Conservation (phyloP, 2,329 filamentous ascomycete species). For the Sclerotinia sclerotiorum region DNA sequence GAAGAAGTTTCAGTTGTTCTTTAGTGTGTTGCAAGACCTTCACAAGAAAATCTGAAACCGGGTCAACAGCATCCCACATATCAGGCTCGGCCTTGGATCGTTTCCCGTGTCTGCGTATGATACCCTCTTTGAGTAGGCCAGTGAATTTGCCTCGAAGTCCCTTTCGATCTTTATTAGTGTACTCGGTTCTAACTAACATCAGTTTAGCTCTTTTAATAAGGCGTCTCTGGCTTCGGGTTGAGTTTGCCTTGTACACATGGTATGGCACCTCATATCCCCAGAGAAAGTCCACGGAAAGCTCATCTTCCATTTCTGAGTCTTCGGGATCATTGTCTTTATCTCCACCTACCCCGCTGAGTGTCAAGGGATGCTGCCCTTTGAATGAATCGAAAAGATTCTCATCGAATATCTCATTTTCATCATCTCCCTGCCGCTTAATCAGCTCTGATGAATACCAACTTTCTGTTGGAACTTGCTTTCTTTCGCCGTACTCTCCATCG, state of each 20-base stretch:
- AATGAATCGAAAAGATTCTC: conserved; percentile 19
- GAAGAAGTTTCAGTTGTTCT: conserved; percentile 23
- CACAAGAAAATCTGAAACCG: conserved; percentile 27
- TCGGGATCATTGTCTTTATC: neutral
- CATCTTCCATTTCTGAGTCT: conserved; percentile 16
- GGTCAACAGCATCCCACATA: conserved; percentile 27
- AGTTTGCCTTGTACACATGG: conserved; percentile 16
- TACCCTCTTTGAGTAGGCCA: conserved; percentile 18
- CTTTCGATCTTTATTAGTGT: conserved; percentile 24
- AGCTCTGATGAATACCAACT: conserved; percentile 30
- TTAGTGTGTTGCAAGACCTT: conserved; percentile 28
- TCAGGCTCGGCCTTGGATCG: neutral
- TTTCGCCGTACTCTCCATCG: conserved; percentile 19
- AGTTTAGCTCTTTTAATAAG: conserved; percentile 27
- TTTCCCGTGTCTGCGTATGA: conserved; percentile 27
- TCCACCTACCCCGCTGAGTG: neutral
- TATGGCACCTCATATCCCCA: conserved; percentile 28
- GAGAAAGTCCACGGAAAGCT: conserved; percentile 16
- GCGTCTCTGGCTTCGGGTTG: conserved; percentile 14
- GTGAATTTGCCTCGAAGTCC: conserved; percentile 21
- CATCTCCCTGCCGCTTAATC: neutral
- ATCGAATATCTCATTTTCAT: conserved; percentile 5
- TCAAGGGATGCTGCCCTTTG: conserved; percentile 15
- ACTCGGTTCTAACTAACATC: conserved; percentile 26
- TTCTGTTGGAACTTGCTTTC: conserved; percentile 31